Percentiles rank a stretch among this genome's conserved stretches.
These are phyloP conservation scores for Rhynchosporium agropyri DNA, from an alignment of 2,329 filamentous ascomycete species.

Conservation along the genomic window DNA sequence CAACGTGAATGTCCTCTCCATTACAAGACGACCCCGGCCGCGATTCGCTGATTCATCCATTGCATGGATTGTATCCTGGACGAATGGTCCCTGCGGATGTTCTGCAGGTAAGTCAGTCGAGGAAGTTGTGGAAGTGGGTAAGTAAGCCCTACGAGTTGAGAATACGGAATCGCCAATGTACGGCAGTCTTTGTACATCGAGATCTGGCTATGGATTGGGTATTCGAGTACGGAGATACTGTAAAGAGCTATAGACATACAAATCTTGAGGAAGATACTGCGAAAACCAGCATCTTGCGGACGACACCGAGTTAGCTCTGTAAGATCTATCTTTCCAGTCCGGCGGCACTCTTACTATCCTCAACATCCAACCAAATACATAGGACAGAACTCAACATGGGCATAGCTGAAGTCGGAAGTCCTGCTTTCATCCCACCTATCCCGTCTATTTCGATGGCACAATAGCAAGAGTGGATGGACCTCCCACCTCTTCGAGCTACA, in stretches of 20 bases:
- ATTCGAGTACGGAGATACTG: neutral
- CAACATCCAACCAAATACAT: neutral
- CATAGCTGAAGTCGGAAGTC: neutral
- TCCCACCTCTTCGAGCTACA: neutral
- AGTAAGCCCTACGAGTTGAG: constrained; percentile 4
- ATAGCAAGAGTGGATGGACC: constrained; percentile 3
- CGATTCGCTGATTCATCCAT: neutral
- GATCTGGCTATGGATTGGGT: neutral
- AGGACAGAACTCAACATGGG: too few relatives aligned
- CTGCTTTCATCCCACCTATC: too few relatives aligned
- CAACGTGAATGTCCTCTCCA: constrained; percentile 14
- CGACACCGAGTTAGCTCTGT: neutral
- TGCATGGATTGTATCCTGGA: neutral
- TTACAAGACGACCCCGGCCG: neutral
- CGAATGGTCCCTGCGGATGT: neutral
- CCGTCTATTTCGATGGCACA: neutral
- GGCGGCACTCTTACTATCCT: neutral
- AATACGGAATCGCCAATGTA: neutral
- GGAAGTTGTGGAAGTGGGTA: neutral
- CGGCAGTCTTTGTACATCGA: neutral
- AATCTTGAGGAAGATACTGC: neutral
- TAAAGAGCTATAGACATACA: neutral
- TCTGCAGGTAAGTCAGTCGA: neutral
- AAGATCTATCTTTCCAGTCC: constrained; percentile 2
- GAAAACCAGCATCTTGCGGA: neutral